Evolutionary conservation across 768 basidiomycete species (phyloP), one percentile per base, ranked within the genome.

Genomic region (Boletus sp.): DNA sequence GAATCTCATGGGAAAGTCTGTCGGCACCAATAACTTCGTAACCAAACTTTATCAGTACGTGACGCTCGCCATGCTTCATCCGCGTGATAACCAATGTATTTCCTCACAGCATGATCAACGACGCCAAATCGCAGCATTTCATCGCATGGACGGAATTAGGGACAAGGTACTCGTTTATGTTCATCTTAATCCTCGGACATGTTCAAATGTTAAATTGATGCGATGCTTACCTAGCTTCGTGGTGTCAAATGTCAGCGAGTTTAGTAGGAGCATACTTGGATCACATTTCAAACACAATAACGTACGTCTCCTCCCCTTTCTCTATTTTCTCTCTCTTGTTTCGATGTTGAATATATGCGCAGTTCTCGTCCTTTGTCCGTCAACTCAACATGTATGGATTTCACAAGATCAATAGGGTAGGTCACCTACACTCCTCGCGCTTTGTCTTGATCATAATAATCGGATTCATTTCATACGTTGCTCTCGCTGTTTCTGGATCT

Each of bases 371-470:
- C 65, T 97, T 97, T 70, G 92, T 95, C 39, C 85, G 94, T 54
- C 93, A 95, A 70, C 79, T 95, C 51, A 95, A 96, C 76, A 95
- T 94, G 90, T 96, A 94, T 63, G 92, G 92, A 38, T 96, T 95
- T 72, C 91, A 93, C 72, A 95, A 95, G 74, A 91, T 91, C 73
- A 93, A 93, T 70, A 80, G 90, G 73, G 87, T 90, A 54, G 57
- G 82, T 76, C 47, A 13, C 23, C 29, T 48, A 7, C 53, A 39
- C 40, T 45, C 51, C n/a, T 38, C 35, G 3, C 46, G 25, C 40
- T 40, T 34, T 19, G 5, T 54, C 30, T 46, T 53, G 32, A 39
- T 58, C 41, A 47, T 66, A 55, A 60, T 50, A 45, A 54, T 53
- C 46, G 21, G 17, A 13, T 56, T 52, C 6, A 29, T 55, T 63